These are phyloP conservation scores for Capsicum chinense DNA, from an alignment of 257 asterid genomes.

Conservation along the genomic window DNA sequence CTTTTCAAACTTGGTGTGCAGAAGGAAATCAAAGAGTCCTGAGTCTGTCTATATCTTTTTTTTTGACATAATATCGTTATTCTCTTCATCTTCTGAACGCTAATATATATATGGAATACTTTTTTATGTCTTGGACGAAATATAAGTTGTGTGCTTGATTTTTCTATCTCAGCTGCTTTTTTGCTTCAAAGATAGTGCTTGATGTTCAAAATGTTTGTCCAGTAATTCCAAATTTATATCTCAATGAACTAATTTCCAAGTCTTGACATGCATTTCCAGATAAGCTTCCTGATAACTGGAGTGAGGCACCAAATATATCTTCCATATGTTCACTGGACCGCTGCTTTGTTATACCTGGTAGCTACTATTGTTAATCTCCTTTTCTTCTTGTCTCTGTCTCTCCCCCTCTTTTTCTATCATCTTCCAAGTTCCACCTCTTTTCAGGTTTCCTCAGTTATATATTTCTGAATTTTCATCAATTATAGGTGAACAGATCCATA, in stretches of 20 bases:
- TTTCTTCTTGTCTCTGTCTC: background rate
- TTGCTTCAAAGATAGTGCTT: slow-evolving; percentile 27
- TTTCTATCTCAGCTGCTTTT: background rate
- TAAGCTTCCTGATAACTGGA: slow-evolving; percentile 84
- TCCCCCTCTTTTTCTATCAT: slow-evolving; percentile 15
- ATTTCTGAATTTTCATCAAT: slow-evolving; percentile 24
- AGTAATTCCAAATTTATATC: slow-evolving; percentile 28
- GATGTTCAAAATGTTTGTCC: slow-evolving; percentile 25
- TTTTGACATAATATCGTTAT: background rate
- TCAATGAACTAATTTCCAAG: slow-evolving; percentile 28
- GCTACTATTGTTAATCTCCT: slow-evolving; percentile 9
- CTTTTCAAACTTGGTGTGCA: background rate
- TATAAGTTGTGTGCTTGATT: background rate
- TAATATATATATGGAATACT: background rate
- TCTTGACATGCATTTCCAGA: slow-evolving; percentile 50
- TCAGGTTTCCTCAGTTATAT: slow-evolving; percentile 37
- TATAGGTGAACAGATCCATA: slow-evolving; percentile 85
- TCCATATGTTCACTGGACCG: slow-evolving; percentile 80
- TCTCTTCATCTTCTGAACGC: background rate
- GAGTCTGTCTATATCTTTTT: background rate
- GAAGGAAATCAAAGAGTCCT: background rate
- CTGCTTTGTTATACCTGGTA: slow-evolving; percentile 92
- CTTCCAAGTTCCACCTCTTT: slow-evolving; percentile 11
- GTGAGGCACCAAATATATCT: slow-evolving; percentile 72
- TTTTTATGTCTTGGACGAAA: background rate